Conservation (phyloP, 83 land plant species). For the Picea mariana region DNA sequence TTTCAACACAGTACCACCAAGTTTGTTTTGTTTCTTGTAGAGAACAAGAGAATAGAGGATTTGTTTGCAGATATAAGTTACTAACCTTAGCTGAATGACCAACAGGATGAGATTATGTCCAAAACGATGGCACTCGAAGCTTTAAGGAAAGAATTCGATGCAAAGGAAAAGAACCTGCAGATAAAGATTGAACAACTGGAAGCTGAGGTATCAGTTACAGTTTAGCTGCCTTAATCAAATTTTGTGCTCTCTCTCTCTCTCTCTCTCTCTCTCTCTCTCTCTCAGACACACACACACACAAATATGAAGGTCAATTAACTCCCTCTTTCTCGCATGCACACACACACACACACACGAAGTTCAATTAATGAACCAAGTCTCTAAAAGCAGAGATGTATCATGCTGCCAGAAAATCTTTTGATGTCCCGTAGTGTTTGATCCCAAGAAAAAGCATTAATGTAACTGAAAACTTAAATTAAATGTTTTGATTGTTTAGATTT, state of each 20-base stretch:
- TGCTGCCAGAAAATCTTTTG: neutral
- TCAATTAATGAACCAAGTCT: neutral
- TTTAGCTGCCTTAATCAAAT: neutral
- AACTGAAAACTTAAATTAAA: neutral
- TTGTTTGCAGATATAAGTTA: neutral
- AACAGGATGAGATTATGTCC: constrained; percentile 49
- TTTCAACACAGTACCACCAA: neutral
- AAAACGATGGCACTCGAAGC: constrained; percentile 45
- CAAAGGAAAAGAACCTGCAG: constrained; percentile 53
- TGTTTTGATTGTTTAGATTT: neutral
- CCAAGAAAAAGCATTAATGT: neutral
- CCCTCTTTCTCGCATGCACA: too few relatives aligned
- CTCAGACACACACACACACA: too few relatives aligned
- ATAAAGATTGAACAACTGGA: constrained; percentile 43
- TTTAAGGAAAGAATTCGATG: constrained; percentile 26
- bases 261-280: too few relatives aligned
- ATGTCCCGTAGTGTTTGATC: neutral
- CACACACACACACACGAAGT: too few relatives aligned
- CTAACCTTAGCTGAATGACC: neutral
- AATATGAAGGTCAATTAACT: too few relatives aligned
- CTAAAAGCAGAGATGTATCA: neutral
- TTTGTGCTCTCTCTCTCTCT: neutral
- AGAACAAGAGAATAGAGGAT: neutral
- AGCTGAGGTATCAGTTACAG: constrained; percentile 8
- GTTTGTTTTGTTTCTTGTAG: neutral